Conservation (phyloP, 192 early-diverging fungal genomes). For the Podila horticola region DNA sequence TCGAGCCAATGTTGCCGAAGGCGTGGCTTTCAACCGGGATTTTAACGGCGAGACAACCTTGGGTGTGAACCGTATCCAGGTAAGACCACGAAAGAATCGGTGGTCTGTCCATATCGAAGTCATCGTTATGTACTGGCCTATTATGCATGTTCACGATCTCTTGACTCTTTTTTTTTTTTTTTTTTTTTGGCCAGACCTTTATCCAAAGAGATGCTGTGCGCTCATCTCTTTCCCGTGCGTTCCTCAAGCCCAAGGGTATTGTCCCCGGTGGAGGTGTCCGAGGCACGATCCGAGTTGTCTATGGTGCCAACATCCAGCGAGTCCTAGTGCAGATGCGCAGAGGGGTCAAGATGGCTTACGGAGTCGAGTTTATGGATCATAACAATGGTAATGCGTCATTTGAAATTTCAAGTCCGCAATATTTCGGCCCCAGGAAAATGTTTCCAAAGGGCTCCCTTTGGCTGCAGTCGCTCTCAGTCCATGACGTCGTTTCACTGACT, state of each 20-base stretch:
- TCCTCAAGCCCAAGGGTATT: conserved; percentile 18
- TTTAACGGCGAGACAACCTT: conserved; percentile 34
- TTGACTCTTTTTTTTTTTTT: too few relatives aligned
- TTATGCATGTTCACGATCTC: too few relatives aligned
- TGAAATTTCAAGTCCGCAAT: neutral
- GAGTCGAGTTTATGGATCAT: conserved; percentile 43
- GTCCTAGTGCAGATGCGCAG: conserved; percentile 17
- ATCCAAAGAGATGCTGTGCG: conserved; percentile 40
- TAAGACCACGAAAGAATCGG: too few relatives aligned
- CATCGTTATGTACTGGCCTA: too few relatives aligned
- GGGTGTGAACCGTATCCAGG: conserved; percentile 28
- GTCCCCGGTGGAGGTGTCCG: conserved; percentile 20
- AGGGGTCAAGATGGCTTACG: conserved; percentile 28
- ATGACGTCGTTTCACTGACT: too few relatives aligned
- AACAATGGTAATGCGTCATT: conserved; percentile 10
- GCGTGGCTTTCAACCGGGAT: conserved; percentile 27
- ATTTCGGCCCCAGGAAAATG: neutral
- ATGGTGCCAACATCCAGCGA: conserved; percentile 9
- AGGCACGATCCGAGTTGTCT: conserved; percentile 31
- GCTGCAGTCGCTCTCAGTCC: too few relatives aligned
- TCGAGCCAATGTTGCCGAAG: conserved; percentile 11
- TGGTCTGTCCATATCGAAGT: too few relatives aligned
- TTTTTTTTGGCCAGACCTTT: too few relatives aligned
- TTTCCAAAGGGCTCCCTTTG: neutral
- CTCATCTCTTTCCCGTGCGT: conserved; percentile 30